Base-by-base conservation (phyloP, 371 early-diverging fungal species). In the Apophysomyces variabilis region DNA sequence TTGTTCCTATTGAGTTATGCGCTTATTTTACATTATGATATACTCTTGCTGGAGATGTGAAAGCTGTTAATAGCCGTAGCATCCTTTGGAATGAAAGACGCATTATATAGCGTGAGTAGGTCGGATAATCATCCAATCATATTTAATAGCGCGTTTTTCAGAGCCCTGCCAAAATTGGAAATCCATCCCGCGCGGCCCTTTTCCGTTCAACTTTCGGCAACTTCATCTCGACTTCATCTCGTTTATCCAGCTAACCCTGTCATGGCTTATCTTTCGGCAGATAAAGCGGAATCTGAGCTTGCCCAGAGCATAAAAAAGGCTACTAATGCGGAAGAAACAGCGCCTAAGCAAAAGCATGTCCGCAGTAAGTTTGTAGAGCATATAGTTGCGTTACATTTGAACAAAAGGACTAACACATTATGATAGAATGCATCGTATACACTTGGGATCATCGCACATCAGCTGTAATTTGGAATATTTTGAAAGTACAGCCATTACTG, bases 271-370 rank as follows among this genome's bases (percentile, higher is more conserved):
- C 73, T 81, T n/a, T 76, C 78, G 67, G 77, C 82, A 50, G 88
- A 85, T 64, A 95, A 93, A 83, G 89, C 91, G 54, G 98, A 98
- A 75, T 72, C 89, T 54, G 95, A 96, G 61, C 88, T 98, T 39
- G 85, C 93, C 61, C 84, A 83, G 41, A 90, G 92, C 73, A 93
- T 97, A 63, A 93, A 91, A 71, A 98, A 98, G 82, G 97, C 97
- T 13, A 91, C 94, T 13, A 90, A 88, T 58, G 66, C 83, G 35
- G 97, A 96, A 57, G 98, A 98, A 77, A 88, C 92, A 12, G 94
- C 99, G 12, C 99, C 99, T 64, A 98, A 98, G 78, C 97, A 96
- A 74, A 98, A 98, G 81, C 99, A 98, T 78, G 98, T 97, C 56
- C 78, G 94, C 82, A 90, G 91, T 90, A 88, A 71, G 87, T 76